Percentiles rank a stretch among this genome's conserved stretches.
phyloP scores from a whole-genome alignment of 352 stramenopile genomes.

The Plasmopara muralis region DNA sequence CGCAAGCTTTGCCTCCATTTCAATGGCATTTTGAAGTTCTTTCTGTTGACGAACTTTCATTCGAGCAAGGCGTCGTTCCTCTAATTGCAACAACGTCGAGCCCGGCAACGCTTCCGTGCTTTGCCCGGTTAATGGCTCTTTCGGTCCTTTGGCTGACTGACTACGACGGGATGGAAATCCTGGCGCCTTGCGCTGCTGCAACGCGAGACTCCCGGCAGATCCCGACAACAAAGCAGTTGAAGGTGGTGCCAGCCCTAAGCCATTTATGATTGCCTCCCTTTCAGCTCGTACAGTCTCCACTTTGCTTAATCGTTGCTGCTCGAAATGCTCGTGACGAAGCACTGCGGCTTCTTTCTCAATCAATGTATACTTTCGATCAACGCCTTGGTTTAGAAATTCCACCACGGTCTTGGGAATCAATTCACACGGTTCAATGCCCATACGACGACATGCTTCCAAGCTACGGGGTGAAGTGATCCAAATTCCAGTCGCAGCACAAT shows the following conservation, averaged over 20 bases:
- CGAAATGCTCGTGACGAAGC: constrained; percentile 65
- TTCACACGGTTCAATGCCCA: constrained; percentile 59
- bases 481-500: constrained; percentile 39
- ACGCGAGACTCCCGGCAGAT: constrained; percentile 11
- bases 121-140: not conserved
- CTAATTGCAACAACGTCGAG: constrained; percentile 56
- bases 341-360: constrained; percentile 70
- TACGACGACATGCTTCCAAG: constrained; percentile 62
- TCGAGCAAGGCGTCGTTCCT: constrained; percentile 49
- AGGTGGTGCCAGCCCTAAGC: constrained; percentile 23
- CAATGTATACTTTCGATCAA: constrained; percentile 46
- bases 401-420: constrained; percentile 44
- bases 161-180: constrained; percentile 22
- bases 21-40: constrained; percentile 68
- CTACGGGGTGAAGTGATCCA: constrained; percentile 56
- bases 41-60: constrained; percentile 70
- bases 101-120: constrained; percentile 13
- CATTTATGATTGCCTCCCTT: constrained; percentile 42
- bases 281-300: constrained; percentile 50
- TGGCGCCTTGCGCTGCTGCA: constrained; percentile 14
- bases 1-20: constrained; percentile 69
- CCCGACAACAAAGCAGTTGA: constrained; percentile 20
- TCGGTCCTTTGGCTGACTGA: constrained; percentile 24
- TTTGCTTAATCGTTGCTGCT: constrained; percentile 57
- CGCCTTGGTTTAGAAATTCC: constrained; percentile 47